A percentile compares a stretch with the other conserved stretches of the same genome.
phyloP scores from a whole-genome alignment of 2,329 filamentous ascomycete genomes.

The Ophiosphaerella korrae region DNA sequence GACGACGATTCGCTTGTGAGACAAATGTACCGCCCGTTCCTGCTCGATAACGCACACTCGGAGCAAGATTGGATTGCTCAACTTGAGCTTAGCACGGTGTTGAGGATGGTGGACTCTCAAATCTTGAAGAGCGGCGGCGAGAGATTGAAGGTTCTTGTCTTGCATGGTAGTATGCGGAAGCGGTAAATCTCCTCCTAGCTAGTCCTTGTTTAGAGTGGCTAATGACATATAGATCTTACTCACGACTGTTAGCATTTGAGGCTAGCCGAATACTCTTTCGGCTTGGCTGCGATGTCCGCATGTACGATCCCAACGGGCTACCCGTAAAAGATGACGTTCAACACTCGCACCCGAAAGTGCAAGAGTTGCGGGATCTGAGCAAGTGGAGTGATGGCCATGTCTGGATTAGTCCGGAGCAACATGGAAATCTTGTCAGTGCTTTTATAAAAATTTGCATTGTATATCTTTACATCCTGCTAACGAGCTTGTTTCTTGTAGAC shows the following conservation, averaged over 20 bases:
- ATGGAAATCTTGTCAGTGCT: conserved; percentile 63
- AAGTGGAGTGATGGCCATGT: conserved; percentile 70
- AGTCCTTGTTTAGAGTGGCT: background rate
- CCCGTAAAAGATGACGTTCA: conserved; percentile 68
- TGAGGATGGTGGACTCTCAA: conserved; percentile 58
- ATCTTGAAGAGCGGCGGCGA: conserved; percentile 44
- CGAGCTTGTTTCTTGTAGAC: conserved; percentile 49
- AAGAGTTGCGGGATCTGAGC: conserved; percentile 65
- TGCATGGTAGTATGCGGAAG: conserved; percentile 64
- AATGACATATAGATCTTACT: conserved; percentile 59
- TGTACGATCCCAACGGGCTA: conserved; percentile 63
- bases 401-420: conserved; percentile 70
- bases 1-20: conserved; percentile 57
- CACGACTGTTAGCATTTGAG: conserved; percentile 64
- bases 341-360: conserved; percentile 64
- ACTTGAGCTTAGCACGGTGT: conserved; percentile 60
- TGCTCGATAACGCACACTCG: conserved; percentile 49
- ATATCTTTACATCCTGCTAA: background rate
- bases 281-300: conserved; percentile 68
- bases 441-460: no score
- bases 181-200: conserved; percentile 37
- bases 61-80: conserved; percentile 60
- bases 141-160: conserved; percentile 62
- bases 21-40: conserved; percentile 62
- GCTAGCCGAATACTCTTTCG: conserved; percentile 65